These are phyloP conservation scores for Cymbopogon citratus DNA, from an alignment of 176 grass and related monocot species.

Conservation along the genomic window DNA sequence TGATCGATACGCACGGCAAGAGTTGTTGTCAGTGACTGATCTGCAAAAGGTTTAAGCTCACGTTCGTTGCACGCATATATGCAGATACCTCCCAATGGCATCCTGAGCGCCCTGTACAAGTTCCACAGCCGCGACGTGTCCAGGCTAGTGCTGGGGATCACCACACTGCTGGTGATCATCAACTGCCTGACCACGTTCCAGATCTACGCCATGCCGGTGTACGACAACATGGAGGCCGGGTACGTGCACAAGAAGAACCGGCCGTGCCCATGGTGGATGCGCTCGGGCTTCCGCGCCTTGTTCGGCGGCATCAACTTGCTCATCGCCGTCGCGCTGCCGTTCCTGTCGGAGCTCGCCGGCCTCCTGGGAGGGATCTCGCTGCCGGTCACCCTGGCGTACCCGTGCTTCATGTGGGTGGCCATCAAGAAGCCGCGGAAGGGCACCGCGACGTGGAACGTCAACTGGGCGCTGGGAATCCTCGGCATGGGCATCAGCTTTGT, in stretches of 20 bases:
- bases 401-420: constrained; percentile 95
- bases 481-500: constrained; percentile 52
- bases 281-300: constrained; percentile 43
- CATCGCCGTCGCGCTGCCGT: constrained; percentile 75
- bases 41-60: background rate
- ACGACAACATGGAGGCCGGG: constrained; percentile 79
- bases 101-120: constrained; percentile 54
- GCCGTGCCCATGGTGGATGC: constrained; percentile 80
- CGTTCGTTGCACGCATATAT: background rate
- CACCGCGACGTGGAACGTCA: background rate
- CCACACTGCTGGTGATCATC: constrained; percentile 71
- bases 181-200: constrained; percentile 86
- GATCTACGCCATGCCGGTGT: constrained; percentile 91
- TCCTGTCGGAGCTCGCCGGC: constrained; percentile 61
- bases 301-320: constrained; percentile 56
- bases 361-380: constrained; percentile 70
- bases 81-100: constrained; percentile 29
- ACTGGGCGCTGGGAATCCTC: background rate
- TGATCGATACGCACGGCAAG: background rate
- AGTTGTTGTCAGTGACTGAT: background rate
- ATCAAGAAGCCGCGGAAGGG: constrained; percentile 67
- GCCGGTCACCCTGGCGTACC: constrained; percentile 81
- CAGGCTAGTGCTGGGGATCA: constrained; percentile 43
- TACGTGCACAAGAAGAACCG: constrained; percentile 69
- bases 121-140: constrained; percentile 78